Evolutionary conservation across 129 eudicot species (phyloP).

Genomic region (Centella asiatica): DNA sequence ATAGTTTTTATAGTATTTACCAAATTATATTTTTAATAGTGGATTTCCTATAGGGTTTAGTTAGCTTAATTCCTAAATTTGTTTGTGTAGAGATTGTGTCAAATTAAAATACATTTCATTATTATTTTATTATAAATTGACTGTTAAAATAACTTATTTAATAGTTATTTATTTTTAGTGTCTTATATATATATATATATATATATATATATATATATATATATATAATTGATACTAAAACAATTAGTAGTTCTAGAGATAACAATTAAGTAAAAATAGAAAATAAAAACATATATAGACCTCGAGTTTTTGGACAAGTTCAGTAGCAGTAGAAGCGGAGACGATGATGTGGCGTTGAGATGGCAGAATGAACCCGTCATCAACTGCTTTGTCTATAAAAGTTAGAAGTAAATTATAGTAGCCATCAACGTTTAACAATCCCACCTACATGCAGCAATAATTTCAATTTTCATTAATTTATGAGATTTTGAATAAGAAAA

Average conservation of each 20-base stretch:
- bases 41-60: too few relatives aligned
- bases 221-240: neutral
- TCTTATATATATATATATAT: too few relatives aligned
- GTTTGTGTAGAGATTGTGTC: too few relatives aligned
- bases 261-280: neutral
- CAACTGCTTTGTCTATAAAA: slow-evolving; percentile 59
- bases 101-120: too few relatives aligned
- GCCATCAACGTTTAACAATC: slow-evolving; percentile 59
- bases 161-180: too few relatives aligned
- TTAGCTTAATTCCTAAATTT: too few relatives aligned
- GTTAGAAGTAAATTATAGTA: slow-evolving; percentile 44
- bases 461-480: neutral
- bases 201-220: neutral
- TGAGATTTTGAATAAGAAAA: neutral
- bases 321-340: slow-evolving; percentile 40
- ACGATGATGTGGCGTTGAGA: slow-evolving; percentile 52
- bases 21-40: too few relatives aligned
- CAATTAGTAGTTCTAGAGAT: neutral
- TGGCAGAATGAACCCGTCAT: slow-evolving; percentile 55
- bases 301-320: slow-evolving; percentile 56
- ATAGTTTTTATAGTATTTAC: too few relatives aligned
- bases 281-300: slow-evolving; percentile 1
- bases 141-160: too few relatives aligned
- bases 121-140: too few relatives aligned
- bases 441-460: slow-evolving; percentile 30